phyloP scores from a whole-genome alignment of 495 filamentous ascomycete genomes.

The Niebla homalea region DNA sequence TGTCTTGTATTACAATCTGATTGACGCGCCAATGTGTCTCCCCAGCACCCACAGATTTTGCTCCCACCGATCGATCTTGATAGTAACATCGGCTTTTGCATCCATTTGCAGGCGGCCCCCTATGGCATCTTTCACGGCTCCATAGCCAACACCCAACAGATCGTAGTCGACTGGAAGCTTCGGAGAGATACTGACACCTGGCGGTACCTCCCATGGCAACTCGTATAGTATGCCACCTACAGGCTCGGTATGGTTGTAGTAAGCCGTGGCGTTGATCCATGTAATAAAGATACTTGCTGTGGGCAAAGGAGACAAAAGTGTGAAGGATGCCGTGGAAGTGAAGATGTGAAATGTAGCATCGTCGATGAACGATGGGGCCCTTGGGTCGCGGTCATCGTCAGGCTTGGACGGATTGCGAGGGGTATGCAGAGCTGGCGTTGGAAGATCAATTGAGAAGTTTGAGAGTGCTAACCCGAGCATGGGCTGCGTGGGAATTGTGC shows the following conservation, averaged over 20 bases:
- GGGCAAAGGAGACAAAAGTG: conserved; percentile 61
- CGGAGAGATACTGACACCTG: conserved; percentile 56
- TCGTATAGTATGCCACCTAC: conserved; percentile 66
- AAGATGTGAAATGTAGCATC: conserved; percentile 75
- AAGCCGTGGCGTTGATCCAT: conserved; percentile 67
- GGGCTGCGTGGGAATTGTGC: conserved; percentile 62
- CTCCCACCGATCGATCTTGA: conserved; percentile 59
- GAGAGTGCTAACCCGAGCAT: conserved; percentile 59
- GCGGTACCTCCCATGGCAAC: conserved; percentile 61
- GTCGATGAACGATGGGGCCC: conserved; percentile 53
- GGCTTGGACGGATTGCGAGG: conserved; percentile 36
- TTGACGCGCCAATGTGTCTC: conserved; percentile 58
- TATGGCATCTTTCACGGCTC: conserved; percentile 67
- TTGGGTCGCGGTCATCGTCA: conserved; percentile 27
- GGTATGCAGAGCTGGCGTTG: conserved; percentile 48
- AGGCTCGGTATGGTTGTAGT: conserved; percentile 64
- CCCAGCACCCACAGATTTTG: conserved; percentile 58
- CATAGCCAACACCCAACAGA: conserved; percentile 66
- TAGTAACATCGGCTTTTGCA: conserved; percentile 56
- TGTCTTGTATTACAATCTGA: conserved; percentile 36
- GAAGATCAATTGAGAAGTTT: conserved; percentile 49
- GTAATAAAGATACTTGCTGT: conserved; percentile 61
- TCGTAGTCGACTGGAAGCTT: conserved; percentile 69
- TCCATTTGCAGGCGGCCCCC: conserved; percentile 67
- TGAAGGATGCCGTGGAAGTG: conserved; percentile 77